Conservation (phyloP, 1,284 basidiomycete genomes). For the Cryptococcus maquisensis region DNA sequence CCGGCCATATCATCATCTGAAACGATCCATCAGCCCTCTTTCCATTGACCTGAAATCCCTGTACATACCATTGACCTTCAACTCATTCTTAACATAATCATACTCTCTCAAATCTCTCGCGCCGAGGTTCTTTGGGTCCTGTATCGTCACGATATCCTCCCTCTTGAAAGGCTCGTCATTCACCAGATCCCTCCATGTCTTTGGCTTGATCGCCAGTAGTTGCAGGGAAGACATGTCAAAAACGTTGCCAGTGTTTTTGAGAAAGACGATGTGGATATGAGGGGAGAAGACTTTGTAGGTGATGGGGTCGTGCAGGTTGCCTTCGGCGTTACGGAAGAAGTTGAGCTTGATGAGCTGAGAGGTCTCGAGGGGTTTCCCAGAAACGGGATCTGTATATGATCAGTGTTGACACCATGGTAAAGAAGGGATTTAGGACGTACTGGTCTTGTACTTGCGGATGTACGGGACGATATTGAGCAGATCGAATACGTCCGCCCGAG, state of each 20-base stretch:
- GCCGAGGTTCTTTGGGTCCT: slow-evolving; percentile 53
- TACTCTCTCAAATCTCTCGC: slow-evolving; percentile 46
- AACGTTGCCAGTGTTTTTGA: slow-evolving; percentile 65
- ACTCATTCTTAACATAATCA: slow-evolving; percentile 49
- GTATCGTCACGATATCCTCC: slow-evolving; percentile 85
- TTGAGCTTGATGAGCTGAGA: slow-evolving; percentile 81
- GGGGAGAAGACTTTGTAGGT: slow-evolving; percentile 89
- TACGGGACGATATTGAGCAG: slow-evolving; percentile 87
- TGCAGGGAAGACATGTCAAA: slow-evolving; percentile 53
- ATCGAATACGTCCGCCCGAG: slow-evolving; percentile 60
- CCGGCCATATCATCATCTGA: slow-evolving; percentile 37
- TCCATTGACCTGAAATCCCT: not conserved
- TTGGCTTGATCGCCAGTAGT: slow-evolving; percentile 66
- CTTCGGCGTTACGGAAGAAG: slow-evolving; percentile 67
- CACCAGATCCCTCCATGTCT: slow-evolving; percentile 72
- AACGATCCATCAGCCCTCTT: not conserved
- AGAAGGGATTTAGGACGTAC: slow-evolving; percentile 53
- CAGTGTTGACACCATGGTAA: slow-evolving; percentile 48
- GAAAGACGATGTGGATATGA: slow-evolving; percentile 84
- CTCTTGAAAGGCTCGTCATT: slow-evolving; percentile 81
- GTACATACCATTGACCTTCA: slow-evolving; percentile 39
- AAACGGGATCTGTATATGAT: slow-evolving; percentile 79
- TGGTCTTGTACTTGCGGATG: slow-evolving; percentile 62
- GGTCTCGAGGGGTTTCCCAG: slow-evolving; percentile 72
- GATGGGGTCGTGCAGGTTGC: slow-evolving; percentile 83